Evolutionary conservation across 768 basidiomycete genomes (phyloP).

Genomic region (Pleurotus cornucopiae): DNA sequence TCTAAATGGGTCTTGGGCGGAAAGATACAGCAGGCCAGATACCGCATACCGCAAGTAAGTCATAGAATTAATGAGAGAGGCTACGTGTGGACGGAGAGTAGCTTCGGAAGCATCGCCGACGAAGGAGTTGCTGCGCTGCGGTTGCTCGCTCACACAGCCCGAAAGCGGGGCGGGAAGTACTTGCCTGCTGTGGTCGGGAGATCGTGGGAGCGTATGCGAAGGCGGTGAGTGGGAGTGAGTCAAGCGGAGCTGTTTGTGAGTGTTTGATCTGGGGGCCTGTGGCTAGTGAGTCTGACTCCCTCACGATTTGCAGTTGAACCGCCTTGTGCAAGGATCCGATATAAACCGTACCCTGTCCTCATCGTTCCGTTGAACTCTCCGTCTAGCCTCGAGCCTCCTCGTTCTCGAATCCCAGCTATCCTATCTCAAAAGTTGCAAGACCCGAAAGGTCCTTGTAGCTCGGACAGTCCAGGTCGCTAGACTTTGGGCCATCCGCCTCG

Average conservation of each 20-base stretch:
- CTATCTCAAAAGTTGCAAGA: background rate
- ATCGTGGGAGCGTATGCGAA: background rate
- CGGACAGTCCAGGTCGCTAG: slow-evolving; percentile 11
- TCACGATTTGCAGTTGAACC: background rate
- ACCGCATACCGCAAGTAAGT: too few relatives aligned
- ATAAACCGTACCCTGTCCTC: background rate
- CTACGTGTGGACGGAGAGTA: too few relatives aligned
- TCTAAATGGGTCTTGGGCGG: too few relatives aligned
- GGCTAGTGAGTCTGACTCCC: background rate
- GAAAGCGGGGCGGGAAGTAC: background rate
- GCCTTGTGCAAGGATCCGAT: slow-evolving; percentile 6
- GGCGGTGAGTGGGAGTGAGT: background rate
- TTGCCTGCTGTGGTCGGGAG: background rate
- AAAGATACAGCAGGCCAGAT: too few relatives aligned
- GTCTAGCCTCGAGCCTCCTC: background rate
- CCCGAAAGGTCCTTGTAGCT: slow-evolving; percentile 3
- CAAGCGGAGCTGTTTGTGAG: background rate
- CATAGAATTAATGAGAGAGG: too few relatives aligned
- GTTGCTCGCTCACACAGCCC: background rate
- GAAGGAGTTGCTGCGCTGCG: too few relatives aligned
- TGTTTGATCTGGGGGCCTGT: background rate
- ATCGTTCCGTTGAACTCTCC: background rate
- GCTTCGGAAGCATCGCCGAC: too few relatives aligned
- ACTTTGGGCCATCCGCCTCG: slow-evolving; percentile 31
- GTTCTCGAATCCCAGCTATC: background rate